Evolutionary conservation across 306 rosid species (phyloP).

Genomic region (Quercus wislizeni): DNA sequence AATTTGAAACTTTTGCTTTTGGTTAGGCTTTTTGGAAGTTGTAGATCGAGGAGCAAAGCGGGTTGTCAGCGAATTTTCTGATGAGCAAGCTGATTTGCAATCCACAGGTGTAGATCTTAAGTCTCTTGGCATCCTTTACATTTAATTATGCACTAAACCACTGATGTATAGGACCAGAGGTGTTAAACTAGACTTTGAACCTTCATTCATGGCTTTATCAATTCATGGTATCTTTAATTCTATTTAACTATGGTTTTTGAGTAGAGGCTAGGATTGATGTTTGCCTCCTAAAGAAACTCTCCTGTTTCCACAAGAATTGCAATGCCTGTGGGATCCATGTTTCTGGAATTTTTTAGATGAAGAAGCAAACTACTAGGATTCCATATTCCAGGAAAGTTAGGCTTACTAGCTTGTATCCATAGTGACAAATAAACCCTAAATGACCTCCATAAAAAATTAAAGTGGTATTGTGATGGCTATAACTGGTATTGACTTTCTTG

Average conservation of each 20-base stretch:
- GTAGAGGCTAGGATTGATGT: not conserved
- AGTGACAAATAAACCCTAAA: not conserved
- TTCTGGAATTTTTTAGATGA: not conserved
- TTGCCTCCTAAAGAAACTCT: not conserved
- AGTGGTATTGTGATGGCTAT: not conserved
- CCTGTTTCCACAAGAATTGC: not conserved
- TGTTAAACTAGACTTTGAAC: constrained; percentile 4
- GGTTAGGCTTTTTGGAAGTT: constrained; percentile 76
- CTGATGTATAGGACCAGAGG: not conserved
- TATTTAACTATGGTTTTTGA: not conserved
- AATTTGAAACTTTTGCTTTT: not conserved
- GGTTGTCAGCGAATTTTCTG: constrained; percentile 69
- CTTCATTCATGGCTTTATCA: constrained; percentile 1
- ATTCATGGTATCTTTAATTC: not conserved
- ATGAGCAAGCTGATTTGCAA: constrained; percentile 65
- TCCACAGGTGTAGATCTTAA: constrained; percentile 59
- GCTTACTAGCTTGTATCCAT: not conserved
- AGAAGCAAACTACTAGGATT: not conserved
- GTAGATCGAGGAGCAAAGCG: constrained; percentile 95
- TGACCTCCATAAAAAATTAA: not conserved
- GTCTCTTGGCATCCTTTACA: not conserved
- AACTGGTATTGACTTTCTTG: not conserved
- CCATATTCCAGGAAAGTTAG: not conserved
- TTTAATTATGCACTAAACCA: not conserved
- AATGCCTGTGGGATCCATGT: not conserved